Evolutionary conservation across 1,284 basidiomycete species (phyloP).

Genomic region (Fomitopsis schrenkii): DNA sequence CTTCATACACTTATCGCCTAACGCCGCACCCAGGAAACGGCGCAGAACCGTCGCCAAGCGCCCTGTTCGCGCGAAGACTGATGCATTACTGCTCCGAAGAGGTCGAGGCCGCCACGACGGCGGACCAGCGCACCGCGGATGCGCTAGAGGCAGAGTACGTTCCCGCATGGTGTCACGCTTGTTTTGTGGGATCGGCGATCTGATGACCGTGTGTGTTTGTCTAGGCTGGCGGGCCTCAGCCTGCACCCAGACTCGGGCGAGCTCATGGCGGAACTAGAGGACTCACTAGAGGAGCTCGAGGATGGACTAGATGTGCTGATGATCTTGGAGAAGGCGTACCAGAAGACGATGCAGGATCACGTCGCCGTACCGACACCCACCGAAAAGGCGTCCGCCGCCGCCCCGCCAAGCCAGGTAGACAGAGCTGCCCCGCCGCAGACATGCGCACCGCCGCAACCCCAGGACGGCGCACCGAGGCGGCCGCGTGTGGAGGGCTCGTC

Average conservation of each 20-base stretch:
- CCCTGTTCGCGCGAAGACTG: slow-evolving; percentile 78
- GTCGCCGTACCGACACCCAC: slow-evolving; percentile 24
- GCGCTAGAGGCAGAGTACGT: slow-evolving; percentile 2
- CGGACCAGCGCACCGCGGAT: background rate
- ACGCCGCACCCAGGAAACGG: slow-evolving; percentile 18
- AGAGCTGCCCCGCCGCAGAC: background rate
- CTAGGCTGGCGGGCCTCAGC: background rate
- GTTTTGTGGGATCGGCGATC: background rate
- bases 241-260: slow-evolving; percentile 16
- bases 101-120: slow-evolving; percentile 25
- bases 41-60: slow-evolving; percentile 53
- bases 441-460: slow-evolving; percentile 5
- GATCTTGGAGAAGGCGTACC: slow-evolving; percentile 65
- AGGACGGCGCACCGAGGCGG: background rate
- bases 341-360: slow-evolving; percentile 58
- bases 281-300: slow-evolving; percentile 54
- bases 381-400: background rate
- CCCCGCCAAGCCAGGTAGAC: background rate
- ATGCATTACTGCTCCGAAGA: slow-evolving; percentile 81
- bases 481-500: slow-evolving; percentile 62
- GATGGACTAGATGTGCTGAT: slow-evolving; percentile 65
- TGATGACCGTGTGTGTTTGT: background rate
- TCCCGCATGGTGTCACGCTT: background rate
- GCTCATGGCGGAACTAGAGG: slow-evolving; percentile 37
- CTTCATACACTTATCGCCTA: background rate